These are phyloP conservation scores for Aspergillus pseudoglaucus DNA, from an alignment of 2,329 filamentous ascomycete species.

Conservation along the genomic window DNA sequence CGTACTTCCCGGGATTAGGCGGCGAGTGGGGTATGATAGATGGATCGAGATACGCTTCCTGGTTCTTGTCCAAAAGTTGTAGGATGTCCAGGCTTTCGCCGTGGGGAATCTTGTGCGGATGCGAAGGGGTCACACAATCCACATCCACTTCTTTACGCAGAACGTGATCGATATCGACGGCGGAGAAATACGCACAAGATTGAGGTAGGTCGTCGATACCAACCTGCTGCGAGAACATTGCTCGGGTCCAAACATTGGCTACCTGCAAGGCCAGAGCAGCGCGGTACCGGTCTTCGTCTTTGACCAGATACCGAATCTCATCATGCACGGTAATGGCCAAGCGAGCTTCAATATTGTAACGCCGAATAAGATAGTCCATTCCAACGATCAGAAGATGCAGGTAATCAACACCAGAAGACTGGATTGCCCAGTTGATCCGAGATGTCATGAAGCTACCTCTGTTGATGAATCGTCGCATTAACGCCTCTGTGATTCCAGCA, in stretches of 20 bases:
- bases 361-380: slow-evolving; percentile 88
- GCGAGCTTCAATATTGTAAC: slow-evolving; percentile 77
- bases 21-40: slow-evolving; percentile 50
- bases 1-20: slow-evolving; percentile 56
- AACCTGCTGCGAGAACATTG: slow-evolving; percentile 95
- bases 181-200: slow-evolving; percentile 89
- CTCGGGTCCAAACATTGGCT: slow-evolving; percentile 90
- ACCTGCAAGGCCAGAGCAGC: slow-evolving; percentile 90
- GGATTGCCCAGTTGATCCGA: slow-evolving; percentile 98
- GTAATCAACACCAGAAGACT: slow-evolving; percentile 95
- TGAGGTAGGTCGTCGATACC: slow-evolving; percentile 94
- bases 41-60: slow-evolving; percentile 62
- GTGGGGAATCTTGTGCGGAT: slow-evolving; percentile 67
- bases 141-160: slow-evolving; percentile 98
- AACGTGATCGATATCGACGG: slow-evolving; percentile 89
- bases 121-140: slow-evolving; percentile 89
- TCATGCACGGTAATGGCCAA: slow-evolving; percentile 94
- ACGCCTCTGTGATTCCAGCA: slow-evolving; percentile 89
- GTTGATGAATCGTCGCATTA: slow-evolving; percentile 80
- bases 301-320: slow-evolving; percentile 90
- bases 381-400: slow-evolving; percentile 84
- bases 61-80: slow-evolving; percentile 67
- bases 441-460: slow-evolving; percentile 92
- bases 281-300: slow-evolving; percentile 76
- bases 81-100: slow-evolving; percentile 83